Evolutionary conservation across 495 filamentous ascomycete species (phyloP).

Genomic region (Penicillium steckii): DNA sequence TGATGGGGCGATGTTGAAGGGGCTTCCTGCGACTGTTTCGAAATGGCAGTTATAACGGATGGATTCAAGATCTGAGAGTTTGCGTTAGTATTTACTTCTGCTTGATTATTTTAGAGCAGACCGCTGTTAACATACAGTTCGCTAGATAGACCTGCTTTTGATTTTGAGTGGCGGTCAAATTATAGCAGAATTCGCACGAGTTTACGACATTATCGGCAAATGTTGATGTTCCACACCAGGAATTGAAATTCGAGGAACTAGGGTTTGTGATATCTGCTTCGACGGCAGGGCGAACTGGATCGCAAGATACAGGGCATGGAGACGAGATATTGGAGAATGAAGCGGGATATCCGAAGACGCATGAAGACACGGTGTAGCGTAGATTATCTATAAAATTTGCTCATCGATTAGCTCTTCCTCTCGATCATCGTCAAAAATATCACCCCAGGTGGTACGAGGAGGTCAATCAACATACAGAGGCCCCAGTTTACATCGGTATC

Average conservation of each 20-base stretch:
- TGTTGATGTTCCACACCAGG: slow-evolving; percentile 32
- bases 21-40: slow-evolving; percentile 25
- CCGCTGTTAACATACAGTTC: slow-evolving; percentile 54
- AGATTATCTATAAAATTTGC: slow-evolving; percentile 43
- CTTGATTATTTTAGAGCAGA: background rate
- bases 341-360: slow-evolving; percentile 43
- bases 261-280: slow-evolving; percentile 31
- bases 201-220: slow-evolving; percentile 45
- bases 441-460: background rate
- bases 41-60: slow-evolving; percentile 51
- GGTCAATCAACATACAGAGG: slow-evolving; percentile 47
- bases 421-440: no score
- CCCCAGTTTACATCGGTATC: slow-evolving; percentile 61
- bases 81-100: background rate
- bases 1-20: slow-evolving; percentile 43
- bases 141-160: slow-evolving; percentile 41
- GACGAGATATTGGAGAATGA: slow-evolving; percentile 36
- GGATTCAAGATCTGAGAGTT: slow-evolving; percentile 44
- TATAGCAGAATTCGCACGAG: slow-evolving; percentile 47
- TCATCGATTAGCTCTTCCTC: no score
- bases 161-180: slow-evolving; percentile 26
- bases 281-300: slow-evolving; percentile 33
- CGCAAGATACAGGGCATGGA: slow-evolving; percentile 44
- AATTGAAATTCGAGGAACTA: slow-evolving; percentile 25
- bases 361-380: slow-evolving; percentile 46